Evolutionary conservation across 2,329 filamentous ascomycete species (phyloP).

Genomic region (Ceratocystis harringtonii): DNA sequence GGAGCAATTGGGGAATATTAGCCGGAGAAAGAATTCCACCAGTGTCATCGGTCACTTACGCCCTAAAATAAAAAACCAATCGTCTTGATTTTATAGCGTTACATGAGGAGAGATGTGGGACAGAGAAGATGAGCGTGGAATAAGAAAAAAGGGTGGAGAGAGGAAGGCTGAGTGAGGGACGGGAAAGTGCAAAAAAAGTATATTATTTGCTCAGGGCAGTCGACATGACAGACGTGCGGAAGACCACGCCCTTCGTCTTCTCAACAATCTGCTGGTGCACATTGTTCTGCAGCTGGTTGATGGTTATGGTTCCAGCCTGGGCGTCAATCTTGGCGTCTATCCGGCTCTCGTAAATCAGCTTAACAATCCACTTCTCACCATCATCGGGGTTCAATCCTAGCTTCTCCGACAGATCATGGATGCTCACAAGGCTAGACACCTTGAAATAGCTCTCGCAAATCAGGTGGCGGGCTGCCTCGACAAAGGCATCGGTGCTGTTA

Average conservation of each 20-base stretch:
- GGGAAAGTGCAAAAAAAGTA: background rate
- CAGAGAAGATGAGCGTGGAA: background rate
- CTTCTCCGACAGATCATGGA: conserved; percentile 85
- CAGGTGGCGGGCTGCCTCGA: conserved; percentile 85
- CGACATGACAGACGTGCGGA: conserved; percentile 87
- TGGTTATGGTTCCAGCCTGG: conserved; percentile 94
- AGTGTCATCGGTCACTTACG: too few species aligned
- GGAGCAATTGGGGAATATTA: background rate
- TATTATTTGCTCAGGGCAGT: conserved; percentile 42
- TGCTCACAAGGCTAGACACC: conserved; percentile 97
- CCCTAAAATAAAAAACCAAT: too few species aligned
- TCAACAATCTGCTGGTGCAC: conserved; percentile 99
- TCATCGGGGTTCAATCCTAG: conserved; percentile 86
- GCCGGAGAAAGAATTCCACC: background rate
- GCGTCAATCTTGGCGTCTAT: conserved; percentile 99
- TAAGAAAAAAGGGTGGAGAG: background rate
- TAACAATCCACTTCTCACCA: conserved; percentile 99
- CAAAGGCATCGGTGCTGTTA: conserved; percentile 69
- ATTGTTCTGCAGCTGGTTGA: conserved; percentile 98
- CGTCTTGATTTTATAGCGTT: too few species aligned
- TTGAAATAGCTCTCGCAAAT: conserved; percentile 99
- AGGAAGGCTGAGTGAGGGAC: background rate
- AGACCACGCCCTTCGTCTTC: conserved; percentile 96
- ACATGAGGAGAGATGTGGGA: background rate
- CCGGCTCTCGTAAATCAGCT: conserved; percentile 92